Conservation (phyloP, 106 monocot species). For the Vanilla planifolia region DNA sequence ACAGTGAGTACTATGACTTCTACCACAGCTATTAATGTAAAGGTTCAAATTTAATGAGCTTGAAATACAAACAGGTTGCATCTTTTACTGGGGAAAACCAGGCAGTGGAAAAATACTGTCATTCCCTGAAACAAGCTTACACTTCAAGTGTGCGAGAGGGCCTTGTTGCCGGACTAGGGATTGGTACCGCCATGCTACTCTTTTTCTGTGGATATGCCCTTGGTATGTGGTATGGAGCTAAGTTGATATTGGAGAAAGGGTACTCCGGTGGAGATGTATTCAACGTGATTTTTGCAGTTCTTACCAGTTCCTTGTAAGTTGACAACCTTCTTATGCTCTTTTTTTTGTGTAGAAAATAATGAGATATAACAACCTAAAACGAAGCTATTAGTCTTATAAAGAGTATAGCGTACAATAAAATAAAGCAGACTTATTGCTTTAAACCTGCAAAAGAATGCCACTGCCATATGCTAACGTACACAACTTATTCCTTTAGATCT, state of each 20-base stretch:
- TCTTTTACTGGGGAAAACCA: constrained; percentile 64
- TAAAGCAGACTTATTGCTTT: no score
- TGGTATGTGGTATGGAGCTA: constrained; percentile 66
- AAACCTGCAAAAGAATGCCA: no score
- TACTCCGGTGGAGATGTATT: constrained; percentile 59
- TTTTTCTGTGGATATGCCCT: constrained; percentile 49
- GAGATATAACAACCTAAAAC: no score
- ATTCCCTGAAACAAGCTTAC: constrained; percentile 34
- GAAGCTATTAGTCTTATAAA: no score
- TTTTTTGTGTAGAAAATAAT: no score
- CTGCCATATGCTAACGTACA: no score
- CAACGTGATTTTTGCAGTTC: constrained; percentile 57
- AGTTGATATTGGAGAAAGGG: constrained; percentile 36
- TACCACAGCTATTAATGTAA: neutral
- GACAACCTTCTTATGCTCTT: no score
- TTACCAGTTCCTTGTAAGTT: constrained; percentile 67
- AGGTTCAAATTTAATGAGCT: neutral
- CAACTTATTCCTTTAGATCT: no score
- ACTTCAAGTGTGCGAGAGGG: constrained; percentile 45
- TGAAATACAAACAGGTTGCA: constrained; percentile 34
- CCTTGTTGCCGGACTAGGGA: constrained; percentile 43
- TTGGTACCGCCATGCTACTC: constrained; percentile 37
- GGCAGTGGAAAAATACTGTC: constrained; percentile 36
- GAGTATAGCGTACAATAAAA: no score
- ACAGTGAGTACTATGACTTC: constrained; percentile 25